Evolutionary conservation across 2,329 filamentous ascomycete genomes (phyloP).

Genomic region (Pseudopyricularia cyperi): DNA sequence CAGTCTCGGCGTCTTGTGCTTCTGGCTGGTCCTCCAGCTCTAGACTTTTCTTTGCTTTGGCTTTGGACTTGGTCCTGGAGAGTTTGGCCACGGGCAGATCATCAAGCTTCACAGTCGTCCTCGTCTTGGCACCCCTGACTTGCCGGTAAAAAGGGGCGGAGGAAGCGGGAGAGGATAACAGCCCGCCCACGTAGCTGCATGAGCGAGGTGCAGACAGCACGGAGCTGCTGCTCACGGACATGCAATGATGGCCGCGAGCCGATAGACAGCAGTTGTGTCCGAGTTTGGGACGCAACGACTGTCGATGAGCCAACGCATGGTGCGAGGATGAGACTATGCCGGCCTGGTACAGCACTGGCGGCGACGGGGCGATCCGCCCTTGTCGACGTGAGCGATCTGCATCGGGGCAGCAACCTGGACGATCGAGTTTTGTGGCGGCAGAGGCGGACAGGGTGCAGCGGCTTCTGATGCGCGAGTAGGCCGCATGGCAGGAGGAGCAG

Average conservation of each 20-base stretch:
- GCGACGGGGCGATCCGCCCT: too few relatives aligned
- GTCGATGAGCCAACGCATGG: background rate
- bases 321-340: background rate
- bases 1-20: background rate
- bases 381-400: background rate
- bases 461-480: constrained; percentile 8
- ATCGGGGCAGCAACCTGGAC: background rate
- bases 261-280: background rate
- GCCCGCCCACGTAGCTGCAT: background rate
- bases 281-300: background rate
- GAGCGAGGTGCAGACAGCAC: background rate
- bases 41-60: constrained; percentile 24
- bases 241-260: background rate
- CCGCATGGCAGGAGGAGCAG: background rate
- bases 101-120: background rate
- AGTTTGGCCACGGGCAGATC: background rate
- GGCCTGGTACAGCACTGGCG: too few relatives aligned
- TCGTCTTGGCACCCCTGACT: background rate
- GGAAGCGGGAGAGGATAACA: background rate
- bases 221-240: background rate
- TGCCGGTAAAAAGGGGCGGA: background rate
- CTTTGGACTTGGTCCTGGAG: constrained; percentile 35
- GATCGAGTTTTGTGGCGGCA: background rate
- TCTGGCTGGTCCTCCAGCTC: background rate
- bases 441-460: background rate